Conservation (phyloP, 345 rosid genomes). For the Nasturtium officinale region DNA sequence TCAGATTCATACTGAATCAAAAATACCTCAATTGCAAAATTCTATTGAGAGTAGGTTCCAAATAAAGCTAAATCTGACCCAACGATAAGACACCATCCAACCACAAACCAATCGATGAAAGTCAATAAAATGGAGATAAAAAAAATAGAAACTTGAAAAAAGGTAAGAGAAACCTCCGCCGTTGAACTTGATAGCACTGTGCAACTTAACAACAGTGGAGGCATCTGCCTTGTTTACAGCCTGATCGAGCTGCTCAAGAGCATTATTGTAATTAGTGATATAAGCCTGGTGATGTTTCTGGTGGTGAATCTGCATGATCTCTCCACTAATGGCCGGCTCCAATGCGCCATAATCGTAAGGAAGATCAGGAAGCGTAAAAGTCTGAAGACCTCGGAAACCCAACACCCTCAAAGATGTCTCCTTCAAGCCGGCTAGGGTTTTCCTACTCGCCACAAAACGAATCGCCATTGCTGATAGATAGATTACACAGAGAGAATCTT, state of each 20-base stretch:
- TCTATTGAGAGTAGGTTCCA: neutral
- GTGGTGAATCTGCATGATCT: conserved; percentile 97
- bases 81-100: neutral
- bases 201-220: conserved; percentile 65
- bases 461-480: conserved; percentile 61
- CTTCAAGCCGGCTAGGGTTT: conserved; percentile 45
- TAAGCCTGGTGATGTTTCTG: conserved; percentile 97
- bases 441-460: conserved; percentile 49
- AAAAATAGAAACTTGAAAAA: neutral
- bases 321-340: conserved; percentile 92
- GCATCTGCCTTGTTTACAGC: conserved; percentile 72
- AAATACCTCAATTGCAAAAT: neutral
- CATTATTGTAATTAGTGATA: conserved; percentile 83
- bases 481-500: neutral
- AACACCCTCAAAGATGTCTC: conserved; percentile 29
- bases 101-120: neutral
- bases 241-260: conserved; percentile 75
- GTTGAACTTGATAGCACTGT: conserved; percentile 93
- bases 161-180: conserved; percentile 68
- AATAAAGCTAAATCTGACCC: neutral
- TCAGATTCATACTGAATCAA: neutral
- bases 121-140: neutral
- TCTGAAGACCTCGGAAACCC: conserved; percentile 41
- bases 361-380: conserved; percentile 87
- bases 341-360: conserved; percentile 82